A percentile compares a stretch with the other conserved stretches of the same genome.
These are phyloP conservation scores for Butyriboletus loyo DNA, from an alignment of 768 basidiomycete genomes.

Conservation along the genomic window DNA sequence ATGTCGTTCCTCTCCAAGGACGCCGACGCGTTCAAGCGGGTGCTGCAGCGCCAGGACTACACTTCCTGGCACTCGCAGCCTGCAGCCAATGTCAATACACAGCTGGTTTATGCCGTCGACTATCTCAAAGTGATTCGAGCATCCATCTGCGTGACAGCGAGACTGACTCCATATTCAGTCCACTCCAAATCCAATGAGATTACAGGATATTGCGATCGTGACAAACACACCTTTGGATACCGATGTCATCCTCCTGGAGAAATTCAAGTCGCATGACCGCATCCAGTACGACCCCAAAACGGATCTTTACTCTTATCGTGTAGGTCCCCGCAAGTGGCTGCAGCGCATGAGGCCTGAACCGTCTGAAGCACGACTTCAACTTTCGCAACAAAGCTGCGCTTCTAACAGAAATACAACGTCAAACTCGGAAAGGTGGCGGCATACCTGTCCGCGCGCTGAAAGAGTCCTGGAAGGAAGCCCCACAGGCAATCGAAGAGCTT, in stretches of 20 bases:
- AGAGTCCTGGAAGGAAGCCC: slow-evolving; percentile 90
- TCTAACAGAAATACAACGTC: slow-evolving; percentile 80
- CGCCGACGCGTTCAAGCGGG: slow-evolving; percentile 64
- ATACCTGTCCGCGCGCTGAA: slow-evolving; percentile 81
- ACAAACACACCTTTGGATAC: slow-evolving; percentile 76
- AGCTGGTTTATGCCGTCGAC: slow-evolving; percentile 80
- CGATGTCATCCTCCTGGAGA: slow-evolving; percentile 68
- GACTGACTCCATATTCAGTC: slow-evolving; percentile 36
- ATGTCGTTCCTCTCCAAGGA: slow-evolving; percentile 75
- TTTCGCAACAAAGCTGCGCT: slow-evolving; percentile 83
- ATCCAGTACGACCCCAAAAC: slow-evolving; percentile 81
- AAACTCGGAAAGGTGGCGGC: slow-evolving; percentile 80
- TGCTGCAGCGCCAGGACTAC: slow-evolving; percentile 62
- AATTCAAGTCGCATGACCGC: slow-evolving; percentile 78
- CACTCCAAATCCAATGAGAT: slow-evolving; percentile 75
- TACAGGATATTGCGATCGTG: slow-evolving; percentile 83
- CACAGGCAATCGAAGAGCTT: slow-evolving; percentile 81
- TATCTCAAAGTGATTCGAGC: slow-evolving; percentile 62
- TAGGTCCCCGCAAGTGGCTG: slow-evolving; percentile 30
- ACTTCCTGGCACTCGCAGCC: slow-evolving; percentile 87
- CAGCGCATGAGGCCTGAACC: slow-evolving; percentile 3
- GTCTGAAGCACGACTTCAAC: slow-evolving; percentile 73
- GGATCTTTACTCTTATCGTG: slow-evolving; percentile 84
- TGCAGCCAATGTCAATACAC: slow-evolving; percentile 82
- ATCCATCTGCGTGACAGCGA: slow-evolving; percentile 5